Percentiles rank a stretch among this genome's conserved stretches.
phyloP scores from a whole-genome alignment of 2,329 filamentous ascomycete genomes.

The Pseudocercospora ulei region DNA sequence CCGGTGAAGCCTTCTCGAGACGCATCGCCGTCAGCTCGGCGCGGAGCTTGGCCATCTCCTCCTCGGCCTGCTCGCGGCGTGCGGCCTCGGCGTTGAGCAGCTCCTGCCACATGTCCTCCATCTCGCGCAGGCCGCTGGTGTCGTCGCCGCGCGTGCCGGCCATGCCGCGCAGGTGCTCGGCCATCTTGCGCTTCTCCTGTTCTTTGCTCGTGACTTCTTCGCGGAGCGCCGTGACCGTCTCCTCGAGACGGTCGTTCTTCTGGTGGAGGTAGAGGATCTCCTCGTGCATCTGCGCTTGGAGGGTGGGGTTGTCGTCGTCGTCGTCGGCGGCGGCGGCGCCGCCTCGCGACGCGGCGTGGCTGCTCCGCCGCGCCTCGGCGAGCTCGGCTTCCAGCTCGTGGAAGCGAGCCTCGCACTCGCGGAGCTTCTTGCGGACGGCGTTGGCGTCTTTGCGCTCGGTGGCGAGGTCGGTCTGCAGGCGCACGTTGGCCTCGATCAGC shows the following conservation, averaged over 20 bases:
- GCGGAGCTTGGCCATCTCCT: slow-evolving; percentile 72
- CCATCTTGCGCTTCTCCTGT: slow-evolving; percentile 74
- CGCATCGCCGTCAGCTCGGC: slow-evolving; percentile 59
- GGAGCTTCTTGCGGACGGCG: slow-evolving; percentile 64
- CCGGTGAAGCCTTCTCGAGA: slow-evolving; percentile 39
- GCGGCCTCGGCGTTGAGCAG: slow-evolving; percentile 85
- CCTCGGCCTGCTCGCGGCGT: slow-evolving; percentile 78
- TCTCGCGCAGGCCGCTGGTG: slow-evolving; percentile 32
- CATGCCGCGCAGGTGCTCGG: slow-evolving; percentile 64
- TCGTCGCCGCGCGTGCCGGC: slow-evolving; percentile 30
- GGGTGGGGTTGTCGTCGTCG: slow-evolving; percentile 31
- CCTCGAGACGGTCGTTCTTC: slow-evolving; percentile 71
- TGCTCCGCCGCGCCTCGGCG: slow-evolving; percentile 39
- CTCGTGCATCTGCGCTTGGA: slow-evolving; percentile 62
- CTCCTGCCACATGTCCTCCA: slow-evolving; percentile 84
- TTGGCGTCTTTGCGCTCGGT: slow-evolving; percentile 88
- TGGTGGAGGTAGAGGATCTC: slow-evolving; percentile 79
- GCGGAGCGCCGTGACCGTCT: slow-evolving; percentile 71
- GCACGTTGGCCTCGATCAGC: slow-evolving; percentile 95
- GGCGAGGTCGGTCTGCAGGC: slow-evolving; percentile 80
- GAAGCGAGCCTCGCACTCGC: slow-evolving; percentile 75
- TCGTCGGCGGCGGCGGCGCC: no score
- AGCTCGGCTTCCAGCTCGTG: slow-evolving; percentile 49
- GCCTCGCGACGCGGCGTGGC: slow-evolving; percentile 26
- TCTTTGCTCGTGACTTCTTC: slow-evolving; percentile 70